These are phyloP conservation scores for Leccinum broughii DNA, from an alignment of 768 basidiomycete species.

Conservation along the genomic window DNA sequence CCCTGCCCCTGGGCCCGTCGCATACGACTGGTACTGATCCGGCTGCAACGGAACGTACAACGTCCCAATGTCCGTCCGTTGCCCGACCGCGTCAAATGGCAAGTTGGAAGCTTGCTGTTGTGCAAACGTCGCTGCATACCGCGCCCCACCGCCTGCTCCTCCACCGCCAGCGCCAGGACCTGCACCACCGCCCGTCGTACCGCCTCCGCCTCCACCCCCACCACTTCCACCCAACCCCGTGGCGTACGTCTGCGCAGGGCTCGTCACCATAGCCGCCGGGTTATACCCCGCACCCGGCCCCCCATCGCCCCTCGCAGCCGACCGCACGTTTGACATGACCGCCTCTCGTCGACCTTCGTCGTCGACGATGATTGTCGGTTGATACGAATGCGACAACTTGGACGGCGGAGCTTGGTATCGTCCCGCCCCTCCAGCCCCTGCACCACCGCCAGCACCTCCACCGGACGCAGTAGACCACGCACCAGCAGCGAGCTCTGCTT, in stretches of 20 bases:
- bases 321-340: slow-evolving; percentile 79
- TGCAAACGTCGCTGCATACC: slow-evolving; percentile 59
- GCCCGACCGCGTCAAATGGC: slow-evolving; percentile 61
- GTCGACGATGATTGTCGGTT: slow-evolving; percentile 63
- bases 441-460: slow-evolving; percentile 27
- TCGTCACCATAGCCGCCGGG: slow-evolving; percentile 57
- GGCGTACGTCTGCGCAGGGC: slow-evolving; percentile 74
- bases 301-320: slow-evolving; percentile 55
- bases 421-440: slow-evolving; percentile 8
- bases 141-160: slow-evolving; percentile 33
- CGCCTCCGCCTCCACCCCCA: neutral
- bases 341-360: slow-evolving; percentile 74
- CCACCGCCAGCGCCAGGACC: slow-evolving; percentile 6
- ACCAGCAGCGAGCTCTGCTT: slow-evolving; percentile 76
- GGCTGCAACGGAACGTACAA: slow-evolving; percentile 84
- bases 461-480: slow-evolving; percentile 48
- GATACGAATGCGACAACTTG: slow-evolving; percentile 35
- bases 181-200: neutral
- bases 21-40: slow-evolving; percentile 68
- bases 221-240: slow-evolving; percentile 28
- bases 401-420: slow-evolving; percentile 49
- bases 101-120: slow-evolving; percentile 36
- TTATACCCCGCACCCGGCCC: slow-evolving; percentile 44
- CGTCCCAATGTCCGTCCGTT: slow-evolving; percentile 63
- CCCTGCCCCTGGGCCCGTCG: slow-evolving; percentile 19